phyloP scores from a whole-genome alignment of 176 grass and related monocot species.

The Carex scoparia region DNA sequence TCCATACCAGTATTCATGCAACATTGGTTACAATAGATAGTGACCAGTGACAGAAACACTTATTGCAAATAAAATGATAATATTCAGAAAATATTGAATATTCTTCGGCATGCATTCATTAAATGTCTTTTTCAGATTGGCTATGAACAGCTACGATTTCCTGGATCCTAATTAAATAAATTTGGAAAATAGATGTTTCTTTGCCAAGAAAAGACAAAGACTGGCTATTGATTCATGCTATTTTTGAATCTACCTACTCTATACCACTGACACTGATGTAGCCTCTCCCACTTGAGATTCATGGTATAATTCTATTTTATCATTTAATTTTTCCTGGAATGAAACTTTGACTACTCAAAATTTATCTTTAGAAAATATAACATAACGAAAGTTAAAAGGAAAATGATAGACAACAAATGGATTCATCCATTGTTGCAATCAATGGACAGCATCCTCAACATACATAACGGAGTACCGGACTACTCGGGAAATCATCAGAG shows the following conservation, averaged over 20 bases:
- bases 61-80: background rate
- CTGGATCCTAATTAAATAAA: background rate
- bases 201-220: background rate
- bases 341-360: background rate
- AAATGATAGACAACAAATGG: background rate
- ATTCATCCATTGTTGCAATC: no score
- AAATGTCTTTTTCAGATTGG: conserved; percentile 23
- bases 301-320: conserved; percentile 12
- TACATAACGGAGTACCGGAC: no score
- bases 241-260: conserved; percentile 15
- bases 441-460: no score
- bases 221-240: conserved; percentile 17
- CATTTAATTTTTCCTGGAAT: background rate
- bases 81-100: background rate
- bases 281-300: background rate
- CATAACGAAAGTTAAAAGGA: background rate
- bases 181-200: background rate
- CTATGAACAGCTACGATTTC: conserved; percentile 15
- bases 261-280: conserved; percentile 6
- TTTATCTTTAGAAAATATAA: background rate
- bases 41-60: background rate
- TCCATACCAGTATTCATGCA: no score
- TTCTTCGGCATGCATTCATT: conserved; percentile 12
- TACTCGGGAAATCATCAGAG: no score
- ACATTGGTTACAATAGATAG: background rate